Evolutionary conservation across 805 yeast genomes (phyloP), one percentile per base, ranked within the genome.

Genomic region (Wickerhamomyces canadensis): DNA sequence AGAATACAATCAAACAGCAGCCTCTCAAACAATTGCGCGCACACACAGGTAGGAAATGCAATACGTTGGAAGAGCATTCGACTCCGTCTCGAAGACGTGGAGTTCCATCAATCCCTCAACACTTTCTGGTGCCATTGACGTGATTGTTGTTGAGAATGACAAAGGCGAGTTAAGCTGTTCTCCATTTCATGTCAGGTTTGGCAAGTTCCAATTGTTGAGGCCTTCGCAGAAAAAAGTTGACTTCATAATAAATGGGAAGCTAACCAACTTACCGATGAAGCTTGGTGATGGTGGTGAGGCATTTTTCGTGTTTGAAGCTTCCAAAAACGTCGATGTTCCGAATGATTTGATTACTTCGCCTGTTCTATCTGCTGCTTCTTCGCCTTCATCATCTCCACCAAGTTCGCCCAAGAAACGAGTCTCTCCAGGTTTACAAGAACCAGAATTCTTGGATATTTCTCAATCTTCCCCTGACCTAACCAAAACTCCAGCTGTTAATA

Each of bases 281-380:
- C 66, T 93, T 31, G 95, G 96, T 13, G 98, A 93, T 43, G 96
- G 94, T 7, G 98, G 98, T 12, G 98, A 93, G 60, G 98, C 98
- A 0, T 88, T 88, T 57, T 93, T 93, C 55, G 98, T 93, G 29
- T 91, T 93, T 63, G 96, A 88, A 53, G 84, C 96, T 1, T 72
- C 72, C 27, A 74, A 72, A 30, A 71, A 71, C 31, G 53, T 59
- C 9, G 65, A 64, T 26, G 80, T 93, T 18, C 95, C 96, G 1
- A 68, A 71, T 38, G 83, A 83, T 41, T 70, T 87, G 45, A 75
- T 87, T 47, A 54, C 58, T 4, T 54, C 58, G 1, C 58, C 58
- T 10, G 58, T 54, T 16, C 25, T 54, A 22, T 45, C 52, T 16
- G 57, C 58, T 4, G 39, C 47, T 6, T 52, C 57, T 0, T 46